These are phyloP conservation scores for Colletotrichum sojae DNA, from an alignment of 2,329 filamentous ascomycete species.

Conservation along the genomic window DNA sequence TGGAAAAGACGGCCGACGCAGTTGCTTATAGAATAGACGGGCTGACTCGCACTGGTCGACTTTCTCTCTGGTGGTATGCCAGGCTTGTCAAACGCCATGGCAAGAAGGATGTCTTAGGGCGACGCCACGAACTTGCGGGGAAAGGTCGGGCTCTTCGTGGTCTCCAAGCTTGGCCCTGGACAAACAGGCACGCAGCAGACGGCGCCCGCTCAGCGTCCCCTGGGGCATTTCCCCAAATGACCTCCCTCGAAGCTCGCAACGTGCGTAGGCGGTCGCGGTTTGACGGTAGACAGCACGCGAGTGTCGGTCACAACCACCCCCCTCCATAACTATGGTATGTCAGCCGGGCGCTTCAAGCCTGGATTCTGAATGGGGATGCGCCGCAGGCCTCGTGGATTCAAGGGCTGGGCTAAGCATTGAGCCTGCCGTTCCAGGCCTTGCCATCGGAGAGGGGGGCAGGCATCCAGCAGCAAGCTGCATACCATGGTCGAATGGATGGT, in stretches of 20 bases:
- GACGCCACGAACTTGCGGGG: slow-evolving; percentile 39
- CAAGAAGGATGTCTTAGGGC: slow-evolving; percentile 36
- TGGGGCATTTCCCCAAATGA: not conserved
- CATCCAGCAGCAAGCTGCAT: slow-evolving; percentile 19
- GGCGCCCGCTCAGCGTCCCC: slow-evolving; percentile 13
- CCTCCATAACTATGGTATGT: not conserved
- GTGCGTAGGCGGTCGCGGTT: not conserved
- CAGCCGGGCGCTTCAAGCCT: not conserved
- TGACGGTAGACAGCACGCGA: not conserved
- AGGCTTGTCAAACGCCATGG: slow-evolving; percentile 41
- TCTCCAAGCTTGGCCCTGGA: slow-evolving; percentile 3
- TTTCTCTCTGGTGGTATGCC: slow-evolving; percentile 31
- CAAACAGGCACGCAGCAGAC: slow-evolving; percentile 12
- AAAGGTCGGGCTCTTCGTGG: slow-evolving; percentile 7
- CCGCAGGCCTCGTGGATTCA: not conserved
- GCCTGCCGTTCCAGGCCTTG: slow-evolving; percentile 24
- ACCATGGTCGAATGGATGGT: not conserved
- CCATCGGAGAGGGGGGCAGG: not conserved
- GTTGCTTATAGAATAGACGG: slow-evolving; percentile 35
- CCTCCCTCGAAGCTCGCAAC: not conserved
- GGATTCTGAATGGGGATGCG: not conserved
- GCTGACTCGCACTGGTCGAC: slow-evolving; percentile 30
- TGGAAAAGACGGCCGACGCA: slow-evolving; percentile 21
- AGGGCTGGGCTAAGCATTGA: slow-evolving; percentile 8
- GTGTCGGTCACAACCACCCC: slow-evolving; percentile 23